Percentiles rank a stretch among this genome's conserved stretches.
Conservation (phyloP, 768 basidiomycete species). For the Peribolospora kevripleyi region DNA sequence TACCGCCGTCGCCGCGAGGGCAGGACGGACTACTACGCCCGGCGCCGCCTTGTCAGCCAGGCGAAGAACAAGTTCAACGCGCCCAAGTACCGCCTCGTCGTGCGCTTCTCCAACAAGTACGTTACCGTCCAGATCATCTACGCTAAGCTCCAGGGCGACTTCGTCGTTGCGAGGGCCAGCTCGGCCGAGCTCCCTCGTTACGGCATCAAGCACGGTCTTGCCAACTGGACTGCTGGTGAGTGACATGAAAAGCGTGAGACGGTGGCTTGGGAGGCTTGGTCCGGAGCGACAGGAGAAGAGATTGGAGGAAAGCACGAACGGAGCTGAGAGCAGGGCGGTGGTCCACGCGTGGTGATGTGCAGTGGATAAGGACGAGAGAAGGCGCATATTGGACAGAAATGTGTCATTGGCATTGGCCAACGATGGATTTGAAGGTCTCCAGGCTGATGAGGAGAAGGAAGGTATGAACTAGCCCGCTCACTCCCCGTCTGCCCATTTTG, state of each 20-base stretch:
- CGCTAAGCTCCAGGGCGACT: conserved; percentile 91
- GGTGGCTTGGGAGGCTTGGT: no score
- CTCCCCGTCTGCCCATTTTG: neutral
- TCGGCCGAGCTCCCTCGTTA: conserved; percentile 83
- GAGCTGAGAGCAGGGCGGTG: no score
- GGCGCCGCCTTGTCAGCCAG: conserved; percentile 87
- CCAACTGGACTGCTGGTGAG: conserved; percentile 91
- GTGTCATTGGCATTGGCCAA: no score
- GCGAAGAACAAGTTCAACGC: conserved; percentile 99
- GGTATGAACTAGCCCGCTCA: no score
- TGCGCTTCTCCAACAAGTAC: conserved; percentile 94
- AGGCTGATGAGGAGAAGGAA: no score
- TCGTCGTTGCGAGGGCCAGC: conserved; percentile 63
- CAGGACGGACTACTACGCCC: conserved; percentile 98
- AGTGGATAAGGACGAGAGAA: no score
- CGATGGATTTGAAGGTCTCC: no score
- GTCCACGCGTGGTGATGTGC: no score
- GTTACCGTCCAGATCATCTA: conserved; percentile 89
- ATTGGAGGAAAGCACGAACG: no score
- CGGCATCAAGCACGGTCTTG: conserved; percentile 92
- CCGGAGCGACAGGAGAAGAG: no score
- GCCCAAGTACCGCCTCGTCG: conserved; percentile 93
- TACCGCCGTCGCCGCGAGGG: conserved; percentile 82
- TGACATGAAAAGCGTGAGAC: neutral
- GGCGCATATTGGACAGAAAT: no score